Conservation (phyloP, 768 basidiomycete species). For the Suillus hirtellus region DNA sequence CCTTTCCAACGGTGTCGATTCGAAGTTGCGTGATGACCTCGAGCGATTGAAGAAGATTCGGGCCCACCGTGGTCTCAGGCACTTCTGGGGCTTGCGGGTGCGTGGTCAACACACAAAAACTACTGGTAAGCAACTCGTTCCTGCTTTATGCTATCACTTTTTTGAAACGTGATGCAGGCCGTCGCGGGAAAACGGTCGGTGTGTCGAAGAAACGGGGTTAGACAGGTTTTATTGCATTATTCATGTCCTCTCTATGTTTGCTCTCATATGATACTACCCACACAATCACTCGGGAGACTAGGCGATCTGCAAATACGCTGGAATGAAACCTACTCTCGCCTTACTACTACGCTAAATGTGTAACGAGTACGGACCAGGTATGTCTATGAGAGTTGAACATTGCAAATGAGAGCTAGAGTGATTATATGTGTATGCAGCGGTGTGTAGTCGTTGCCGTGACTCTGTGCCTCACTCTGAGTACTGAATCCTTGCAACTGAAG, state of each 20-base stretch:
- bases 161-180: constrained; percentile 50
- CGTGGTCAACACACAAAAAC: constrained; percentile 99
- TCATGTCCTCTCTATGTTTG: background rate
- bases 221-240: constrained; percentile 17
- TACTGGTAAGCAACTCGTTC: constrained; percentile 59
- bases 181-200: constrained; percentile 95
- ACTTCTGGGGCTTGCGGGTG: constrained; percentile 94
- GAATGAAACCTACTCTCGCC: background rate
- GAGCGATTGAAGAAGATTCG: constrained; percentile 99
- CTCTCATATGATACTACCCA: constrained; percentile 1
- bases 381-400: background rate
- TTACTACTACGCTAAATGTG: background rate
- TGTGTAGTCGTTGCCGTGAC: background rate
- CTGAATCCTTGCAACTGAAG: too few species aligned
- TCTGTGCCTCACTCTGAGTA: background rate
- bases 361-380: background rate
- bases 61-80: constrained; percentile 90
- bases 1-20: constrained; percentile 94
- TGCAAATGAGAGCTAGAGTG: background rate
- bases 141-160: background rate
- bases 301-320: background rate
- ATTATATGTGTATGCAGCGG: background rate
- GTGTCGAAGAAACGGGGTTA: constrained; percentile 88
- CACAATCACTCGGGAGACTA: background rate
- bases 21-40: constrained; percentile 96